Evolutionary conservation across 2,329 filamentous ascomycete species (phyloP), one percentile per base, ranked within the genome.

Genomic region (Diaporthe vexans): DNA sequence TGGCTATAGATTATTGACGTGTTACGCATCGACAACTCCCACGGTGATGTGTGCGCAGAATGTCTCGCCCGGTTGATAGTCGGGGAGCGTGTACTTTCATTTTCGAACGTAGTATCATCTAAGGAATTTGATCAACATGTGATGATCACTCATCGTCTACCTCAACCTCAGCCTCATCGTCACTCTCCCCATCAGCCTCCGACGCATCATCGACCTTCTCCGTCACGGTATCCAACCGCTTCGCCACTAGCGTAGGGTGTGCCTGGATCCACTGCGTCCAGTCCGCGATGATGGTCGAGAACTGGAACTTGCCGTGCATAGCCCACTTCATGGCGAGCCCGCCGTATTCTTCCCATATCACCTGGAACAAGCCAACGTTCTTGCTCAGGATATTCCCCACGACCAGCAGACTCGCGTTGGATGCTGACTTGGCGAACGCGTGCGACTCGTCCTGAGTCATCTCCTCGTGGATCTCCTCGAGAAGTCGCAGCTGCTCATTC

Each of bases 361-460:
- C 6, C 46, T 74, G 72, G 57, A 76, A 76, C 10, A 17, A 5
- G 54, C 61, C 61, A 29, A 71, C 67, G 71, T 92, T 87, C 3
- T 85, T 83, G 2, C 86, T 85, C 75, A 91, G 88, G 75, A 95
- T 82, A 46, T 90, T 86, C 67, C 91, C 92, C 7, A 89, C 91
- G 2, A 95, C 83, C 63, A 94, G 88, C 69, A 95, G 83, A 79
- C 92, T 93, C 0, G 93, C 91, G 1, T 90, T 91, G 78, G 94
- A 97, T 74, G 93, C 94, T 0, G 94, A 92, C 79, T 90, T 91
- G 29, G 91, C 91, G 82, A 97, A 95, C 3, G 91, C 87, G 76
- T 94, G 93, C 0, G 94, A 91, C 1, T 82, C 83, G 71, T 91
- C 91, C 78, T 89, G 86, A 63, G 87, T 86, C 4, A 91, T 91